phyloP scores from a whole-genome alignment of 495 filamentous ascomycete species.

The Mytilinidion resinicola region DNA sequence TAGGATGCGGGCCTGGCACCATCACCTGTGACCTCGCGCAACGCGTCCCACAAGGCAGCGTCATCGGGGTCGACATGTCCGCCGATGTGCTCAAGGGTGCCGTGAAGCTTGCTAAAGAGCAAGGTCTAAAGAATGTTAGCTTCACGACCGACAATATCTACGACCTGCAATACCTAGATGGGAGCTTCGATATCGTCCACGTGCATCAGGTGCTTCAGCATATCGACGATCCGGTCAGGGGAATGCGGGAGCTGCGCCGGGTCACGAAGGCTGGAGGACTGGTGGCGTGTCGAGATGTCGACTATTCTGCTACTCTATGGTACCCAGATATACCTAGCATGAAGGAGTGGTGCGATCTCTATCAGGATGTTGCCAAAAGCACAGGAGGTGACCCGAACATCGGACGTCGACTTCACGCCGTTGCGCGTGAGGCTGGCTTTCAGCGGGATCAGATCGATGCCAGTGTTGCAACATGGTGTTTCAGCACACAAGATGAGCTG shows the following conservation, averaged over 20 bases:
- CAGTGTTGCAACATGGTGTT: constrained; percentile 44
- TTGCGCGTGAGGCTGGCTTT: constrained; percentile 48
- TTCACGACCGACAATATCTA: constrained; percentile 43
- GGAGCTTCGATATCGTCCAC: constrained; percentile 26
- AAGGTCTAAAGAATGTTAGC: constrained; percentile 39
- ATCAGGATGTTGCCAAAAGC: constrained; percentile 34
- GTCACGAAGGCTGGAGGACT: constrained; percentile 21
- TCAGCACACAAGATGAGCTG: constrained; percentile 40
- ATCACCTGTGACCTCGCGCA: constrained; percentile 50
- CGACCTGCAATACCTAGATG: constrained; percentile 4
- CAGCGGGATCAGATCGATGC: constrained; percentile 31
- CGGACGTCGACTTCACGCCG: constrained; percentile 44
- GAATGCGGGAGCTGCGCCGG: constrained; percentile 18
- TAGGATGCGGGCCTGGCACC: constrained; percentile 54
- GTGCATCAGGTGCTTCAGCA: constrained; percentile 25
- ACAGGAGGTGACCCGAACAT: constrained; percentile 48
- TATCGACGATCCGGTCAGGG: constrained; percentile 21
- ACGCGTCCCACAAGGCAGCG: constrained; percentile 42
- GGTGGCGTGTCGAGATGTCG: constrained; percentile 30
- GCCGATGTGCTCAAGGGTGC: constrained; percentile 39
- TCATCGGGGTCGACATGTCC: constrained; percentile 34
- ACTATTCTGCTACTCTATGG: constrained; percentile 37
- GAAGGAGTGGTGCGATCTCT: constrained; percentile 39
- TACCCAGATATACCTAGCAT: constrained; percentile 42
- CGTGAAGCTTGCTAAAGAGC: constrained; percentile 32